These are phyloP conservation scores for Lactarius sp. DNA, from an alignment of 768 basidiomycete species.

Conservation along the genomic window DNA sequence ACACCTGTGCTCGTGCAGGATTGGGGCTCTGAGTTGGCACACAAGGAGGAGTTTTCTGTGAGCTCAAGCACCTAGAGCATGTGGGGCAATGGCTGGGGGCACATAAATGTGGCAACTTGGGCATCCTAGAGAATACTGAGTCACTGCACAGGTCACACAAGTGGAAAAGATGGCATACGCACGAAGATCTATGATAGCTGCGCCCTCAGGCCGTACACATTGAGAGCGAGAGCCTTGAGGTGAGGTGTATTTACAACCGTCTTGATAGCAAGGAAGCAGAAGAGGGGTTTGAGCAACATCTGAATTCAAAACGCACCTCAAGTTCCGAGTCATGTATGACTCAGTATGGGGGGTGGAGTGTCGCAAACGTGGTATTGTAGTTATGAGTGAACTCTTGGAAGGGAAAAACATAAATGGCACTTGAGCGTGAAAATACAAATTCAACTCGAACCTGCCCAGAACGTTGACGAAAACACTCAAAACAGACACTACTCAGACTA, in stretches of 20 bases:
- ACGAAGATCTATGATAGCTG: conserved; percentile 44
- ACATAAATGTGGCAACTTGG: conserved; percentile 44
- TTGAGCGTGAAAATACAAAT: too few relatives aligned
- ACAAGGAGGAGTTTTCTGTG: conserved; percentile 7
- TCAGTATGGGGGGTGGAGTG: too few relatives aligned
- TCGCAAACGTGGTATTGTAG: too few relatives aligned
- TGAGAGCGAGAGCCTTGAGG: conserved; percentile 42
- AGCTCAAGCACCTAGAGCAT: conserved; percentile 33
- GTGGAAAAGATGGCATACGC: conserved; percentile 38
- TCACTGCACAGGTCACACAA: conserved; percentile 45
- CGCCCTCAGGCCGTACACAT: conserved; percentile 24
- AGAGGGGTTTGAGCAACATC: conserved; percentile 30
- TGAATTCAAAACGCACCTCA: too few relatives aligned
- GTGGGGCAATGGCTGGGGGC: conserved; percentile 41
- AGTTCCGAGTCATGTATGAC: too few relatives aligned
- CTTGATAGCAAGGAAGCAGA: conserved; percentile 37
- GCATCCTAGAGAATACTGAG: conserved; percentile 48
- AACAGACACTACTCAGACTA: too few relatives aligned
- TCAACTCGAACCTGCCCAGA: too few relatives aligned
- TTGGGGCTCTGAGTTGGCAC: not conserved
- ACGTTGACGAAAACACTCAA: too few relatives aligned
- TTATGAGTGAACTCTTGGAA: too few relatives aligned
- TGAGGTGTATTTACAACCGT: conserved; percentile 37
- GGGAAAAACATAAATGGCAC: too few relatives aligned
- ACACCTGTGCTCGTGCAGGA: not conserved